A percentile compares a stretch with the other conserved stretches of the same genome.
Conservation (phyloP, 345 rosid genomes). For the Salix purpurea region DNA sequence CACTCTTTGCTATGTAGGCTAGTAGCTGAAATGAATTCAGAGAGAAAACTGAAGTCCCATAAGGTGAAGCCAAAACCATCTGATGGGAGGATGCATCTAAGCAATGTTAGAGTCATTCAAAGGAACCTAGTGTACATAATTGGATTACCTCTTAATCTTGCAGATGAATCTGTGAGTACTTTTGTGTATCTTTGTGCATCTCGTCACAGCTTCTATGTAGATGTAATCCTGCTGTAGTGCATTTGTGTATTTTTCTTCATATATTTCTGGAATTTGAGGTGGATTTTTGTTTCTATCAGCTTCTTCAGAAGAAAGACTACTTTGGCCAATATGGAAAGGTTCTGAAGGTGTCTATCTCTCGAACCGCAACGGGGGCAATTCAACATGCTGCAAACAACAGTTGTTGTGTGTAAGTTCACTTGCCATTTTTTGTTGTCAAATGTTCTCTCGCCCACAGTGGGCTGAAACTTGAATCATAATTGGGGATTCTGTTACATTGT, state of each 20-base stretch:
- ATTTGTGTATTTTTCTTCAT: not conserved
- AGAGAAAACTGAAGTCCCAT: conserved; percentile 61
- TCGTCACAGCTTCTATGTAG: not conserved
- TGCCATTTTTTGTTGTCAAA: not conserved
- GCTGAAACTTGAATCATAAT: not conserved
- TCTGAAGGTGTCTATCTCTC: conserved; percentile 79
- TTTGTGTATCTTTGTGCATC: not conserved
- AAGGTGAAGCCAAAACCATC: conserved; percentile 60
- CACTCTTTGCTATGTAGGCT: conserved; percentile 34
- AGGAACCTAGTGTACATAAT: conserved; percentile 85
- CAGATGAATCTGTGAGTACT: conserved; percentile 69
- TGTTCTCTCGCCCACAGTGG: not conserved
- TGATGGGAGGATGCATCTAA: conserved; percentile 76
- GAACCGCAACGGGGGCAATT: conserved; percentile 70
- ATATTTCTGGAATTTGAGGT: not conserved
- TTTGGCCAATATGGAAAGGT: conserved; percentile 95
- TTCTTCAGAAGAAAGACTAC: conserved; percentile 71
- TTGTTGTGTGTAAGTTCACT: conserved; percentile 73
- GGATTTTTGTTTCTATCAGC: conserved; percentile 31
- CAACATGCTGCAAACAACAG: conserved; percentile 83
- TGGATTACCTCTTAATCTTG: conserved; percentile 81
- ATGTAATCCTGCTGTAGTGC: not conserved
- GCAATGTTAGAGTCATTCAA: conserved; percentile 74
- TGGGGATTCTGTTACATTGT: not conserved
- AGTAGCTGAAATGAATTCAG: conserved; percentile 59